Evolutionary conservation across 2,329 filamentous ascomycete genomes (phyloP).

Genomic region (Aspergillus flavus): DNA sequence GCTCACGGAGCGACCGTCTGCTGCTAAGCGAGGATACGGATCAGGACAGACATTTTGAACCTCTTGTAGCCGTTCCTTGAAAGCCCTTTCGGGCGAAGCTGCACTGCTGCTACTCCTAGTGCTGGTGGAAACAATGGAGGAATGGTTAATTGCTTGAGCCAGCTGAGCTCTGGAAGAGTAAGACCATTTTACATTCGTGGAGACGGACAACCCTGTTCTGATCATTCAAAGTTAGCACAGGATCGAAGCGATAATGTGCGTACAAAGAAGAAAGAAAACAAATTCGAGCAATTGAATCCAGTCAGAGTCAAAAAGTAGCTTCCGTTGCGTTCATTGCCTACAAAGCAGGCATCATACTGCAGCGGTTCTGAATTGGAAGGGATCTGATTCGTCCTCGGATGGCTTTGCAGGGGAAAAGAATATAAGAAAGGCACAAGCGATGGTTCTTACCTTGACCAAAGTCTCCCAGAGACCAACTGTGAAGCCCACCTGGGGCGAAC

Average conservation of each 20-base stretch:
- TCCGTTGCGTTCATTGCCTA: slow-evolving; percentile 49
- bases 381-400: slow-evolving; percentile 47
- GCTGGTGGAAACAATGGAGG: slow-evolving; percentile 15
- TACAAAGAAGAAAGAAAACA: not conserved
- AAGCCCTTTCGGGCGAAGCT: slow-evolving; percentile 36
- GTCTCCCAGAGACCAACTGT: slow-evolving; percentile 32
- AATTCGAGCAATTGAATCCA: not conserved
- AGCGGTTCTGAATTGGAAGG: slow-evolving; percentile 62
- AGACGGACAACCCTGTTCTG: slow-evolving; percentile 30
- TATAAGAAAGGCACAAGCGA: slow-evolving; percentile 10
- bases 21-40: slow-evolving; percentile 42
- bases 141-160: slow-evolving; percentile 10
- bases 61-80: slow-evolving; percentile 41
- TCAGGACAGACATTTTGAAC: slow-evolving; percentile 37
- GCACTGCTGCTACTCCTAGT: slow-evolving; percentile 29
- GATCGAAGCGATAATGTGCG: not conserved
- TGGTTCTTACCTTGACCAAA: slow-evolving; percentile 39
- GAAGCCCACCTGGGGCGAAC: slow-evolving; percentile 40
- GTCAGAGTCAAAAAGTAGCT: slow-evolving; percentile 24
- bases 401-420: slow-evolving; percentile 13
- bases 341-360: slow-evolving; percentile 60
- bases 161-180: slow-evolving; percentile 8
- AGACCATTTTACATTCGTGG: slow-evolving; percentile 10
- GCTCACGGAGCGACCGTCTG: slow-evolving; percentile 33
- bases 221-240: slow-evolving; percentile 26